A percentile compares a stretch with the other conserved stretches of the same genome.
Conservation (phyloP, 2,329 filamentous ascomycete species). For the Neocucurbitaria cava region DNA sequence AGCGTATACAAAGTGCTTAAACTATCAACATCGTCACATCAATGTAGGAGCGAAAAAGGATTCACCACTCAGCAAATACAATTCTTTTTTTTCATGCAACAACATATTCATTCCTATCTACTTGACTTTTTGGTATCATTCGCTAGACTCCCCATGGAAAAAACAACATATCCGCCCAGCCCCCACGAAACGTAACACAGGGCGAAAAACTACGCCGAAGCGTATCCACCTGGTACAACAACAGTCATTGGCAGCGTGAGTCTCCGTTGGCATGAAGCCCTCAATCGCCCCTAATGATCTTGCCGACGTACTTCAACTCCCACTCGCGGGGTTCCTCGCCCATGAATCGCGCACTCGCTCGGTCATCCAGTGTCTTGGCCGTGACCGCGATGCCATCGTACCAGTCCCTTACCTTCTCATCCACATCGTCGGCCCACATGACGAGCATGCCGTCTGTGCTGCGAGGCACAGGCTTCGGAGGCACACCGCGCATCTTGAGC, state of each 20-base stretch:
- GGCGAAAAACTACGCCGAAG: not conserved
- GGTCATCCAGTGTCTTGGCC: constrained; percentile 32
- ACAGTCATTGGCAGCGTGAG: not conserved
- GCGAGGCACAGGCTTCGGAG: constrained; percentile 48
- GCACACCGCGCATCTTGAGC: constrained; percentile 62
- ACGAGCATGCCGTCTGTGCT: constrained; percentile 44
- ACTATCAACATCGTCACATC: no score
- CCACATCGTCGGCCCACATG: constrained; percentile 40
- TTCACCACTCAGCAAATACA: no score
- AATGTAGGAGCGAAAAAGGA: no score
- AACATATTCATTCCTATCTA: not conserved
- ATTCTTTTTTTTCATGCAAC: no score
- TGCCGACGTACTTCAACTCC: constrained; percentile 47
- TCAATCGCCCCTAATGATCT: constrained; percentile 42
- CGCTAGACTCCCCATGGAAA: not conserved
- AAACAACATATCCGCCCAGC: not conserved
- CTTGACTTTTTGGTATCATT: constrained; percentile 1
- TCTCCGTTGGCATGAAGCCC: not conserved
- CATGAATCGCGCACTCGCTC: constrained; percentile 35
- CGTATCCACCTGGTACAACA: not conserved
- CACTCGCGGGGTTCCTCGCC: constrained; percentile 44
- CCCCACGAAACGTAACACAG: not conserved
- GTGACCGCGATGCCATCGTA: constrained; percentile 45
- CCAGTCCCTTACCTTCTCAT: constrained; percentile 45
- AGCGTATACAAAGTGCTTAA: no score